Percentiles rank a stretch among this genome's conserved stretches.
Evolutionary conservation across 148 eudicot genomes (phyloP).

Genomic region (Limonium bicolor): DNA sequence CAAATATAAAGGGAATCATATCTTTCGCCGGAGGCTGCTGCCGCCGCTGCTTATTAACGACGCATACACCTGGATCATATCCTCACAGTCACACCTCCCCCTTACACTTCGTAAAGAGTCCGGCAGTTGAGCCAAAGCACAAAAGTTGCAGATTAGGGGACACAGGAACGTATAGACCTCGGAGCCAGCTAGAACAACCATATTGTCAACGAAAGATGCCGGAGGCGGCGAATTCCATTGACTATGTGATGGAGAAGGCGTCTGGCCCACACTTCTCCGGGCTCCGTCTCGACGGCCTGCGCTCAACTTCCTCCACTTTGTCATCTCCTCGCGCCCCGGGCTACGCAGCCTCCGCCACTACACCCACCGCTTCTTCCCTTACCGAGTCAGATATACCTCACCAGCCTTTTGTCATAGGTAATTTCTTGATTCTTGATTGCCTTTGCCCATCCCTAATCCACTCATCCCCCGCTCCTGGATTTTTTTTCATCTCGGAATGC

Average conservation of each 20-base stretch:
- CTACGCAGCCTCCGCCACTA: conserved; percentile 23
- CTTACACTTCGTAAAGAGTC: no score
- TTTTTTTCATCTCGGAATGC: no score
- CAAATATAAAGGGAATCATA: no score
- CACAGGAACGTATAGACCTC: no score
- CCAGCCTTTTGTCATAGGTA: conserved; percentile 92
- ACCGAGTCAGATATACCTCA: conserved; percentile 17
- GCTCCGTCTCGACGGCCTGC: conserved; percentile 47
- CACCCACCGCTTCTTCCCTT: conserved; percentile 12
- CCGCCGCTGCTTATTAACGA: no score
- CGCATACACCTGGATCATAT: no score
- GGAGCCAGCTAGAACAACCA: neutral
- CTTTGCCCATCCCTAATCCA: conserved; percentile 1
- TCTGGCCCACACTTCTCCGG: conserved; percentile 96
- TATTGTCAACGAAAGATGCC: conserved; percentile 19
- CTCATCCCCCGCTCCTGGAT: neutral
- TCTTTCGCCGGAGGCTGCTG: no score
- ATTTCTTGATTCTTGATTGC: neutral
- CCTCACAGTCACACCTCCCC: no score
- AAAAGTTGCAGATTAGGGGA: no score
- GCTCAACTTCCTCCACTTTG: conserved; percentile 19
- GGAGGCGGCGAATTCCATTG: conserved; percentile 45
- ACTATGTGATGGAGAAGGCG: conserved; percentile 74
- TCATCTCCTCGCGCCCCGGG: no score
- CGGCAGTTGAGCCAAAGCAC: no score